Base-by-base conservation (phyloP, 176 grass and related monocot species). In the Alopecurus myosuroides region DNA sequence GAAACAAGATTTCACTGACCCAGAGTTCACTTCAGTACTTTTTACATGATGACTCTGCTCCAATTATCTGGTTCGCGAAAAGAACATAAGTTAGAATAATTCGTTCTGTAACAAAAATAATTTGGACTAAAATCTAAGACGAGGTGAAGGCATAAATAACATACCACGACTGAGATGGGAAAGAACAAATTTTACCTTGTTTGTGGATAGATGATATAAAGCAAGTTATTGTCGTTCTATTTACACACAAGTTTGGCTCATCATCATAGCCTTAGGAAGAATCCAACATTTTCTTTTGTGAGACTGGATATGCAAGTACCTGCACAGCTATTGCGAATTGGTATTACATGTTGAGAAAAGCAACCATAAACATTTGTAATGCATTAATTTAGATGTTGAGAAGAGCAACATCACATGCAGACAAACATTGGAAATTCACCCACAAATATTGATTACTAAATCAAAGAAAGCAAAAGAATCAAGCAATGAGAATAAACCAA, bases 111-210 rank as follows among this genome's bases (percentile, higher is more conserved):
- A 57, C 76, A 60, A 42, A 86, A 85, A n/a, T 4, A 68, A 64
- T 34, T 67, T 77, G 55, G 76, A 78, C 53, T 53, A 36, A 18
- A 76, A 60, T 9, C 49, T 13, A 53, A 53, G 33, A 17, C 9
- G 77, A 79, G 69, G 44, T 52, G 4, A 18, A 9, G 39, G 13
- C 37, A 78, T 70, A 31, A 81, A 35, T 61, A 72, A 45, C 10
- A 11, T 44, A 81, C 26, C 18, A 19, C 70, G 29, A 49, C 66
- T 76, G 84, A 20, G 40, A 55, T 18, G 39, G 11, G 12, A 80
- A 79, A 74, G n/a, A 83, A 36, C 30, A 12, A 20, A 52, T n/a
- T 19, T 84, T 82, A 86, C 88, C 88, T 90, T 82, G 20, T 34
- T 73, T 36, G 53, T 68, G n/a, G 46, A 63, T 74, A 30, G 30